Conservation (phyloP, 208 protist species). For the Endotrypanum monterogeii region DNA sequence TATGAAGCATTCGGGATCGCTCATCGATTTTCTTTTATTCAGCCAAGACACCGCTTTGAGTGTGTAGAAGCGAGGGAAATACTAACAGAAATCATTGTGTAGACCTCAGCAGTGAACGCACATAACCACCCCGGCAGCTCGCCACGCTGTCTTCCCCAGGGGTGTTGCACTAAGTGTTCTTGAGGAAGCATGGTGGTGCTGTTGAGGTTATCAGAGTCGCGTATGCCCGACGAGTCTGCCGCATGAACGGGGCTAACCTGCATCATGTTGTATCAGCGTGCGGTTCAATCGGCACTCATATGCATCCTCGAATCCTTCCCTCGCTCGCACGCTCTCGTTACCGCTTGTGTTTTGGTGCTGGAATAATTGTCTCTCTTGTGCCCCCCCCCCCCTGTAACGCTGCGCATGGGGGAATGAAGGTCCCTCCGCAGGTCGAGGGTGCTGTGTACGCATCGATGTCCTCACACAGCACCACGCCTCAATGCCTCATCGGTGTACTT, state of each 20-base stretch:
- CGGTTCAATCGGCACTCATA: not conserved
- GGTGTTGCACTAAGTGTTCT: not conserved
- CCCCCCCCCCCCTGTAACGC: slow-evolving; percentile 9
- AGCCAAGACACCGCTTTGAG: not conserved
- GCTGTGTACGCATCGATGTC: not conserved
- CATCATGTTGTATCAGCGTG: not conserved
- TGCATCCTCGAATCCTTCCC: not conserved
- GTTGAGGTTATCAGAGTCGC: not conserved
- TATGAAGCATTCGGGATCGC: not conserved
- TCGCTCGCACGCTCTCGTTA: not conserved
- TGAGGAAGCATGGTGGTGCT: not conserved
- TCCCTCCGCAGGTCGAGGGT: not conserved
- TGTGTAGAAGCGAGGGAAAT: not conserved
- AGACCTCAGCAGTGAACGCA: not conserved
- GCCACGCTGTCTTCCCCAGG: not conserved
- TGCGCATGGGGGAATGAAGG: not conserved
- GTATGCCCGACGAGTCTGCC: not conserved
- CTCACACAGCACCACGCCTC: too few relatives aligned
- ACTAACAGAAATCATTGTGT: not conserved
- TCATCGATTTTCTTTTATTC: not conserved
- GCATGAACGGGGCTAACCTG: not conserved
- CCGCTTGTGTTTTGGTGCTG: not conserved
- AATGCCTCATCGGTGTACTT: too few relatives aligned
- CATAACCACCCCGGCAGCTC: not conserved
- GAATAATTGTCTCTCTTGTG: not conserved